Evolutionary conservation across 2,329 filamentous ascomycete genomes (phyloP), one percentile per base, ranked within the genome.

Genomic region (Raffaelea ambrosiae): DNA sequence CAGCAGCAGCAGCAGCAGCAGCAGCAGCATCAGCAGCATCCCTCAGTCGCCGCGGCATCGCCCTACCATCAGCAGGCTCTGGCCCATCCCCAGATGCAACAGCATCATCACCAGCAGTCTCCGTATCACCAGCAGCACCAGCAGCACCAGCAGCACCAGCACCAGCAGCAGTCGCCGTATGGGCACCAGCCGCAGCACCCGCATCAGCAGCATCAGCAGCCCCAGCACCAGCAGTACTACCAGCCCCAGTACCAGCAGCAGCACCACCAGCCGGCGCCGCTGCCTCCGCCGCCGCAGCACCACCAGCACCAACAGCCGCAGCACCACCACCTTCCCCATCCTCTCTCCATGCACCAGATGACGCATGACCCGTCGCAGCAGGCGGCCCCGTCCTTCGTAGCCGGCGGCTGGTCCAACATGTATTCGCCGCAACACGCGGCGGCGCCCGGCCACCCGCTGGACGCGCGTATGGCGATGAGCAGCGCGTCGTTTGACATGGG

Each of bases 351-450:
- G 16, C 18, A 39, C 20, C 47, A 39, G 5, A 50, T 36, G 11
- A 40, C 47, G 18, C 46, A 42, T 7, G 49, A 48, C 14, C 35
- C 31, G 10, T 35, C 46, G 22, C 31, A 26, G 20, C 39, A 20
- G 11, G 31, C n/a, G n/a, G n/a, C 40, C 13, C 38, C 45, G 1
- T 16, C 45, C 9, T 43, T 43, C n/a, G 45, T 50, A 31, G 31
- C 33, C 35, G 31, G 48, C 29, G 39, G 48, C 39, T 54, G 53
- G 53, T 36, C 45, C 10, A 38, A 43, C n/a, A 50, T 50, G 1
- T 54, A 53, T n/a, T 11, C 40, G 40, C 11, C 43, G 10, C 50
- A 45, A 5, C 26, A 39, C 3, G n/a, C 40, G 16, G 45, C 11
- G 14, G 45, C 7, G 26, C 26, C 26, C 7, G 26, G 26, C 7